Percentiles rank a stretch among this genome's conserved stretches.
Conservation (phyloP, 306 rosid species). For the Castanea mollissima region DNA sequence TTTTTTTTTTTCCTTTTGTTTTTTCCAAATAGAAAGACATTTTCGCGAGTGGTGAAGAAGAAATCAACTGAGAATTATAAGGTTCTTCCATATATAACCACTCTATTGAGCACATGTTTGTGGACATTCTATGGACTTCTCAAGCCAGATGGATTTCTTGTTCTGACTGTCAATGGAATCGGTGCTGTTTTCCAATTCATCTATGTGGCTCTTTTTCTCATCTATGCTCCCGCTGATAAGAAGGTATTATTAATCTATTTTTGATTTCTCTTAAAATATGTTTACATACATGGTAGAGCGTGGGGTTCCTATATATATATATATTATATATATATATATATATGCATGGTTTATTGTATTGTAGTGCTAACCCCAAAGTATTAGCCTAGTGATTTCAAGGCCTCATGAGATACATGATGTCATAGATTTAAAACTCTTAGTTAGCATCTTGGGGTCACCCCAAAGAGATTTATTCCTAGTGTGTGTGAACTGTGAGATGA, state of each 20-base stretch:
- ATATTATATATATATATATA: too few relatives aligned
- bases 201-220: slow-evolving; percentile 42
- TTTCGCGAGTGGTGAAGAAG: slow-evolving; percentile 46
- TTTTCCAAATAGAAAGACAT: slow-evolving; percentile 30
- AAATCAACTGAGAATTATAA: slow-evolving; percentile 49
- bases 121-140: slow-evolving; percentile 58
- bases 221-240: slow-evolving; percentile 43
- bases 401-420: too few relatives aligned
- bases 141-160: slow-evolving; percentile 41
- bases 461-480: too few relatives aligned
- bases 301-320: too few relatives aligned
- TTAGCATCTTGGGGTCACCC: too few relatives aligned
- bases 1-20: neutral
- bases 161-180: slow-evolving; percentile 47
- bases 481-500: too few relatives aligned
- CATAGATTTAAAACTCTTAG: too few relatives aligned
- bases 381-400: too few relatives aligned
- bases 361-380: too few relatives aligned
- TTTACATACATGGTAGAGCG: too few relatives aligned
- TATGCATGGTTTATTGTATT: too few relatives aligned
- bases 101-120: slow-evolving; percentile 43
- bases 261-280: neutral
- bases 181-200: slow-evolving; percentile 38
- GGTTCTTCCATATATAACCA: slow-evolving; percentile 45
- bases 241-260: slow-evolving; percentile 28